These are phyloP conservation scores for Hibiscus trionum DNA, from an alignment of 345 rosid species.

Conservation along the genomic window DNA sequence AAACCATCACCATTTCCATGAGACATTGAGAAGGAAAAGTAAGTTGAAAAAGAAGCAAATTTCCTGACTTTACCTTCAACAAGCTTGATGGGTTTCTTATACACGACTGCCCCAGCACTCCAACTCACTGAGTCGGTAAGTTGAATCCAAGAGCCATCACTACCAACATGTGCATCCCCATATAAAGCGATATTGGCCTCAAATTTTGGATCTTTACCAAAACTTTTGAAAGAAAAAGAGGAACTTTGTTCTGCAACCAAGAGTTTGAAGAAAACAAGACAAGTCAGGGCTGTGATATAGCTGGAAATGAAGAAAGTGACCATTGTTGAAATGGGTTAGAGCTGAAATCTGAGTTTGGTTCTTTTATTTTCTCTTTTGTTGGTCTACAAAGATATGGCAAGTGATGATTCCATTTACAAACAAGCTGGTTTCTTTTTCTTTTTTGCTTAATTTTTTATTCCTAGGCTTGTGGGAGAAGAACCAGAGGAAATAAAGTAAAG, in stretches of 20 bases:
- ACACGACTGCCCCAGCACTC: constrained; percentile 50
- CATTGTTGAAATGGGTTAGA: constrained; percentile 38
- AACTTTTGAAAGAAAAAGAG: constrained; percentile 41
- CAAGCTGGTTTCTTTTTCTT: neutral
- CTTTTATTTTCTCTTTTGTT: neutral
- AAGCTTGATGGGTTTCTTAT: constrained; percentile 59
- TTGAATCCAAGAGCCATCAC: constrained; percentile 47
- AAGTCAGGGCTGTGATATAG: constrained; percentile 21
- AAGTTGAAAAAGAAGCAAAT: constrained; percentile 49
- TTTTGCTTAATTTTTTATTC: neutral
- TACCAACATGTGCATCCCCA: constrained; percentile 55
- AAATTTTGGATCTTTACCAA: constrained; percentile 44
- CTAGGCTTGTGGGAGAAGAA: constrained; percentile 23
- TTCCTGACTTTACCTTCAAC: constrained; percentile 36
- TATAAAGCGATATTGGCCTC: constrained; percentile 38
- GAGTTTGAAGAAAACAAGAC: constrained; percentile 28
- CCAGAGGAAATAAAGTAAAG: constrained; percentile 23
- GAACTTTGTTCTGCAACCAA: constrained; percentile 30
- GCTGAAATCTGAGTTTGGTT: constrained; percentile 22
- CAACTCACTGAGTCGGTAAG: constrained; percentile 40
- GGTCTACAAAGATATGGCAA: constrained; percentile 24
- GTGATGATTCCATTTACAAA: constrained; percentile 24
- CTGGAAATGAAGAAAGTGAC: constrained; percentile 29
- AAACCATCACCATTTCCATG: constrained; percentile 43
- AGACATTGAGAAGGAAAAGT: constrained; percentile 55